Percentiles rank a stretch among this genome's conserved stretches.
These are phyloP conservation scores for Claviceps purpurea DNA, from an alignment of 2,329 filamentous ascomycete genomes.

Conservation along the genomic window DNA sequence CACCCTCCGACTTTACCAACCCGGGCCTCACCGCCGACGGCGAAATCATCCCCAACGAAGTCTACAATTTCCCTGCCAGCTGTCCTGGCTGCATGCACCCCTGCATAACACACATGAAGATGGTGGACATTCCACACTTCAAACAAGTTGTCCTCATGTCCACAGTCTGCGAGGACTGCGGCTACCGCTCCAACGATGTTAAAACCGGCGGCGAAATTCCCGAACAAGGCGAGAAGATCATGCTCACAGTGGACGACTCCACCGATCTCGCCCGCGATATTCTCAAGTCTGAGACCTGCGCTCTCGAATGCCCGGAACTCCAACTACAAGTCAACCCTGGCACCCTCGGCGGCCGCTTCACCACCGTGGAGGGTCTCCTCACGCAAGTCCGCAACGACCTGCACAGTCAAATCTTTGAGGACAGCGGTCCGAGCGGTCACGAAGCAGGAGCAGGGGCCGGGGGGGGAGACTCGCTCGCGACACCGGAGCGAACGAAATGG, in stretches of 20 bases:
- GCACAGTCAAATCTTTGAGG: constrained; percentile 73
- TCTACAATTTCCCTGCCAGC: constrained; percentile 82
- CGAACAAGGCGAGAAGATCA: constrained; percentile 72
- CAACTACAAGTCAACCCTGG: constrained; percentile 80
- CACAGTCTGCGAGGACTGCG: constrained; percentile 81
- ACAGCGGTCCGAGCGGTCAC: constrained; percentile 36
- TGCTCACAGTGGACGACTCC: constrained; percentile 51
- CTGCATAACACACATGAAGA: constrained; percentile 94
- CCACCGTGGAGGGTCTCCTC: constrained; percentile 85
- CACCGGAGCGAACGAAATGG: constrained; percentile 59
- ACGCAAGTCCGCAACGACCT: constrained; percentile 88
- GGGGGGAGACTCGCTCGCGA: constrained; percentile 71
- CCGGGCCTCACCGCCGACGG: constrained; percentile 42
- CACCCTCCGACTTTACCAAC: constrained; percentile 37
- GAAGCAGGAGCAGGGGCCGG: constrained; percentile 19
- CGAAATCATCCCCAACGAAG: constrained; percentile 83
- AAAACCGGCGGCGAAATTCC: constrained; percentile 94
- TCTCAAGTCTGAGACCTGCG: constrained; percentile 89
- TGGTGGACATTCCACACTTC: constrained; percentile 96
- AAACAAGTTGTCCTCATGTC: constrained; percentile 95
- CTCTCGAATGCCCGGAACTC: constrained; percentile 75
- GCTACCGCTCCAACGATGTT: constrained; percentile 91
- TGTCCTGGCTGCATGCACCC: constrained; percentile 82
- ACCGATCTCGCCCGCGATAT: constrained; percentile 83
- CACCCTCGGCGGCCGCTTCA: constrained; percentile 90